Base-by-base conservation (phyloP, 78 protist genomes). In the Dictyostelium intermedium region DNA sequence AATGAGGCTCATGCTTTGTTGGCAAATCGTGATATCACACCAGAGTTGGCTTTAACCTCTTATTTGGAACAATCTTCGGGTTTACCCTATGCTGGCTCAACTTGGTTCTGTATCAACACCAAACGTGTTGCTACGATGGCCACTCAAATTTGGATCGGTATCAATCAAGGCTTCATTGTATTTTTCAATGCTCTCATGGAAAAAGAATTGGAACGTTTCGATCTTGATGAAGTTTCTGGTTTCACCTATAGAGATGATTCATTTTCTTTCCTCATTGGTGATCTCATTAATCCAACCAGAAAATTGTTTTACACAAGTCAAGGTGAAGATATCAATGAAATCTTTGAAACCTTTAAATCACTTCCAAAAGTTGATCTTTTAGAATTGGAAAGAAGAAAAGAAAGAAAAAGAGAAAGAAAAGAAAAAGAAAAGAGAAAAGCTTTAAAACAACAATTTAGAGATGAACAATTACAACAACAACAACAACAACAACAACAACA, bases 191-290 rank as follows among this genome's bases (percentile, higher is more conserved):
- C 69, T 27, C 16, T 11, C 4, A 87, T 87, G 93, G 86, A 87
- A 9, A 79, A 76, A 11, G 85, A 78, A 63, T n/a, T 78, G 18
- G 93, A 87, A 35, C 56, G 63, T 23, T 87, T 70, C n/a, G 93
- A 76, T 25, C 32, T 87, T 3, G 93, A 87, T 56, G 93, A 76
- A 60, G 93, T 87, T 7, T 87, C 93, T 41, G 93, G 93, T 27
- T 87, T 87, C 25, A 87, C 93, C 23, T 87, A 87, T n/a, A 45
- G 93, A 25, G 93, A 87, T 11, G 93, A 87, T 23, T 87, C 93
- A 5, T 87, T 87, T 35, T 77, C 85, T 45, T 87, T 87, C 66
- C 34, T 87, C 0, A 63, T 87, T 66, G 93, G 93, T 87, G 93
- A 79, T n/a, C 69, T 87, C 13, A 63, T 87, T 50, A 87, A 87